Evolutionary conservation across 345 rosid species (phyloP), one percentile per base, ranked within the genome.

Genomic region (Kandelia obovata): DNA sequence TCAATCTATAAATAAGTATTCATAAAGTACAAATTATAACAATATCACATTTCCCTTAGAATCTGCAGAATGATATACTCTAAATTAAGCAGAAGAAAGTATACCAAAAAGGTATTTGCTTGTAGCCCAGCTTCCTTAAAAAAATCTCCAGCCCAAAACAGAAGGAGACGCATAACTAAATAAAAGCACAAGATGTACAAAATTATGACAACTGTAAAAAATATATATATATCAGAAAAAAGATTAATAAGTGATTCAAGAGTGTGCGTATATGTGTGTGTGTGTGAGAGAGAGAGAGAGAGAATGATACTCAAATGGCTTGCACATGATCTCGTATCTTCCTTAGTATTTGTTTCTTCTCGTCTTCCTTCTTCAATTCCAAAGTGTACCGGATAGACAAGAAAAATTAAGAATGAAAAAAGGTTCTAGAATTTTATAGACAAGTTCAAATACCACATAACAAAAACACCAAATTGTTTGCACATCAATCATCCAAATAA

Each of bases 281-380:
- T 21, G 21, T 21, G 21, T 21, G 32, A 30, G 32, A 28, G 31
- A 28, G 31, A 28, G 31, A 28, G 7, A 52, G 58, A 53, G 58
- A 53, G 21, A 21, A 81, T 86, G 9, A 51, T 59, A 73, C 98
- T 80, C 92, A 75, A 64, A 92, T 85, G 78, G 84, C 98, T 86
- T 96, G 98, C 0, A 94, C 96, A 84, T 90, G 97, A 34, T 98
- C 84, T 77, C 92, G 89, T 74, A 96, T 92, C 94, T 83, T 90
- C 78, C 94, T 82, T 71, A 86, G 77, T 32, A 83, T 81, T 60
- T 80, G 80, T 67, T 82, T 86, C 69, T 82, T 84, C 74, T 90
- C 87, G 72, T 89, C 97, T 80, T 89, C 94, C 87, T 83, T 87
- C 21, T 88, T 89, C 64, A 92, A 88, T 81, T 96, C 98, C 88